A percentile compares a stretch with the other conserved stretches of the same genome.
phyloP scores from a whole-genome alignment of 768 basidiomycete species.

The Russula dissimulans region DNA sequence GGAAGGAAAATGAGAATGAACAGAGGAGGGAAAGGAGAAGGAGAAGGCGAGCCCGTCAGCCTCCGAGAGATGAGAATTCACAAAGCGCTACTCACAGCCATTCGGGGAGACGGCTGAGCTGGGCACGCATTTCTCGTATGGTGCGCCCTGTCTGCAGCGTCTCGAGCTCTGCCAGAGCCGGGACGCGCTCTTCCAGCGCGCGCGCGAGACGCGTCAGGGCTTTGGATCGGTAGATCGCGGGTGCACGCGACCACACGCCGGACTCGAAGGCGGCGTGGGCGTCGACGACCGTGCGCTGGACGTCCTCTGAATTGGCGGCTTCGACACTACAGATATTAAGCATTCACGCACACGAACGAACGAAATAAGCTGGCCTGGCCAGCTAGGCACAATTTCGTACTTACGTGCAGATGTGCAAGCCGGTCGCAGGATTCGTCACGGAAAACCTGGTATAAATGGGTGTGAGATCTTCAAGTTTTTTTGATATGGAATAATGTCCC shows the following conservation, averaged over 20 bases:
- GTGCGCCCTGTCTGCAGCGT: constrained; percentile 70
- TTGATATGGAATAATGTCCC: neutral
- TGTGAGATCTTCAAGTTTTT: neutral
- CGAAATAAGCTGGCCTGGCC: too few species aligned
- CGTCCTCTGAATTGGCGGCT: constrained; percentile 43
- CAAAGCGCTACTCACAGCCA: constrained; percentile 55
- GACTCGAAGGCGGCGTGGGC: constrained; percentile 55
- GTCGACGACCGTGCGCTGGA: constrained; percentile 39
- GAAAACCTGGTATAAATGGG: constrained; percentile 31
- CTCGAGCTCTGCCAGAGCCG: constrained; percentile 56
- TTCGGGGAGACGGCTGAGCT: constrained; percentile 69
- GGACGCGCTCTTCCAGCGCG: constrained; percentile 45
- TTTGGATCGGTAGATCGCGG: constrained; percentile 50
- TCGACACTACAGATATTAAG: constrained; percentile 35
- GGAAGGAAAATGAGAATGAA: neutral
- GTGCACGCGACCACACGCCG: constrained; percentile 63
- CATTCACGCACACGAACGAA: too few species aligned
- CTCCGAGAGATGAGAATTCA: too few species aligned
- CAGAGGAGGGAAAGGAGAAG: neutral
- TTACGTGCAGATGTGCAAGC: constrained; percentile 48
- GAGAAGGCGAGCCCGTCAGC: neutral
- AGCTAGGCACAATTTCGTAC: neutral
- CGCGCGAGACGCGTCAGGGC: constrained; percentile 59
- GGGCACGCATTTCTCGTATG: constrained; percentile 77
- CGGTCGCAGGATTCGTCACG: constrained; percentile 62